Conservation (phyloP, 2,329 filamentous ascomycete species). For the Alternaria hordeiaustralica region DNA sequence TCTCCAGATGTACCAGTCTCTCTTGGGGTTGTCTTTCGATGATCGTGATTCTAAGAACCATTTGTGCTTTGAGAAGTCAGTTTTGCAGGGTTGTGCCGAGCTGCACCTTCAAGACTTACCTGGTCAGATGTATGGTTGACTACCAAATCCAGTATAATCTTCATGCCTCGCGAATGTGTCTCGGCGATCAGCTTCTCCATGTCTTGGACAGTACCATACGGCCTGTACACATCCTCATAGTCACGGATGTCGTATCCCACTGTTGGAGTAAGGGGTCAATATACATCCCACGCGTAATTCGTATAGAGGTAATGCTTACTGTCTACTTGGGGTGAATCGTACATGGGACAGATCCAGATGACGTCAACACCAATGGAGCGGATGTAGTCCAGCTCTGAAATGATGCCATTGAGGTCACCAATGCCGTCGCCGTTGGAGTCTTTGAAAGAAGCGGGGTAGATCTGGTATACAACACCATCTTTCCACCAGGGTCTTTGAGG, state of each 20-base stretch:
- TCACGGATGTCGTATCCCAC: slow-evolving; percentile 50
- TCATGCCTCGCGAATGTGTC: slow-evolving; percentile 47
- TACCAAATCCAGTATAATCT: slow-evolving; percentile 50
- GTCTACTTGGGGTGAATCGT: slow-evolving; percentile 56
- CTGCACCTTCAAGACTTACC: slow-evolving; percentile 18
- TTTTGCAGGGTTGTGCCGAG: neutral
- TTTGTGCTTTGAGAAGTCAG: slow-evolving; percentile 48
- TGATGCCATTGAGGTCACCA: slow-evolving; percentile 65
- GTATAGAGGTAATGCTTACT: slow-evolving; percentile 15
- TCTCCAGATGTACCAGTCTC: slow-evolving; percentile 65
- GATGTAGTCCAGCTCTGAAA: slow-evolving; percentile 63
- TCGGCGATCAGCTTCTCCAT: slow-evolving; percentile 48
- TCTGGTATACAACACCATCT: slow-evolving; percentile 66
- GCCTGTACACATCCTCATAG: slow-evolving; percentile 49
- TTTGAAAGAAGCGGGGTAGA: slow-evolving; percentile 68
- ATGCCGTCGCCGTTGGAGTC: slow-evolving; percentile 64
- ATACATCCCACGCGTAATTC: neutral
- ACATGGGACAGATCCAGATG: slow-evolving; percentile 51
- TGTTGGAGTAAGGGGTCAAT: neutral
- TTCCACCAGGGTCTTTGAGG: slow-evolving; percentile 62
- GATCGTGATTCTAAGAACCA: slow-evolving; percentile 65
- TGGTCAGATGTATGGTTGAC: slow-evolving; percentile 50
- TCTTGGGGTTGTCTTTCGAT: slow-evolving; percentile 57
- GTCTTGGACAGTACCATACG: slow-evolving; percentile 50
- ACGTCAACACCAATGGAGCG: slow-evolving; percentile 54